These are phyloP conservation scores for Neophaeococcomyces aloes DNA, from an alignment of 2,329 filamentous ascomycete species.

Conservation along the genomic window DNA sequence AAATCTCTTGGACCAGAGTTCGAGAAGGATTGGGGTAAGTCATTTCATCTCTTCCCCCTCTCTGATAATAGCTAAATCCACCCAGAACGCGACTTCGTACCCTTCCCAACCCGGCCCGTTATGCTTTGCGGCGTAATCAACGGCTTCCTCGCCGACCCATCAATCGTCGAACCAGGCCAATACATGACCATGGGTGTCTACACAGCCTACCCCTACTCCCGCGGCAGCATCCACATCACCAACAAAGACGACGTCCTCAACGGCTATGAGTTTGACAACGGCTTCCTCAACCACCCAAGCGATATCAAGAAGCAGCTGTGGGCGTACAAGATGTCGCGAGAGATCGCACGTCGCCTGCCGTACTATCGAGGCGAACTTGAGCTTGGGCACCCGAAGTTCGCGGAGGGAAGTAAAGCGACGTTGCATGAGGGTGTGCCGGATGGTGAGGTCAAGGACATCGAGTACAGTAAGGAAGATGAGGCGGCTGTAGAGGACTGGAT, in stretches of 20 bases:
- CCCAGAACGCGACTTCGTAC: constrained; percentile 44
- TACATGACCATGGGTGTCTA: constrained; percentile 46
- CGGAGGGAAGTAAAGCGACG: constrained; percentile 36
- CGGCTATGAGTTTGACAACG: constrained; percentile 51
- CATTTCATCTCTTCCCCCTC: too few species aligned
- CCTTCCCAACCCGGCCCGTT: constrained; percentile 30
- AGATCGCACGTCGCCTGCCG: constrained; percentile 47
- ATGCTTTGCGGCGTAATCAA: constrained; percentile 8
- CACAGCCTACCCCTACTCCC: constrained; percentile 51
- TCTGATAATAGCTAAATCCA: too few species aligned
- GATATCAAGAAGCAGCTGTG: constrained; percentile 51
- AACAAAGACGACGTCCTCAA: constrained; percentile 22
- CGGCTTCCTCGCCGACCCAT: constrained; percentile 9
- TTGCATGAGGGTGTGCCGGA: constrained; percentile 8
- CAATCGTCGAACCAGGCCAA: constrained; percentile 29
- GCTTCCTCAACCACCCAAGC: constrained; percentile 45
- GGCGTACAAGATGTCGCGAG: constrained; percentile 56
- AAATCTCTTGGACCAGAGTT: constrained; percentile 43
- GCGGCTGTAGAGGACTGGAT: constrained; percentile 32
- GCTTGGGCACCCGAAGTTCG: constrained; percentile 29
- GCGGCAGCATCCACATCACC: constrained; percentile 51
- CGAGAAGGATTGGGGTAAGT: constrained; percentile 42
- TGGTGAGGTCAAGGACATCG: constrained; percentile 26
- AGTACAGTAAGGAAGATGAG: constrained; percentile 41
- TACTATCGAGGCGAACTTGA: constrained; percentile 37